Percentiles rank a stretch among this genome's conserved stretches.
Evolutionary conservation across 1,284 basidiomycete genomes (phyloP).

Genomic region (Blastosporella zonata): DNA sequence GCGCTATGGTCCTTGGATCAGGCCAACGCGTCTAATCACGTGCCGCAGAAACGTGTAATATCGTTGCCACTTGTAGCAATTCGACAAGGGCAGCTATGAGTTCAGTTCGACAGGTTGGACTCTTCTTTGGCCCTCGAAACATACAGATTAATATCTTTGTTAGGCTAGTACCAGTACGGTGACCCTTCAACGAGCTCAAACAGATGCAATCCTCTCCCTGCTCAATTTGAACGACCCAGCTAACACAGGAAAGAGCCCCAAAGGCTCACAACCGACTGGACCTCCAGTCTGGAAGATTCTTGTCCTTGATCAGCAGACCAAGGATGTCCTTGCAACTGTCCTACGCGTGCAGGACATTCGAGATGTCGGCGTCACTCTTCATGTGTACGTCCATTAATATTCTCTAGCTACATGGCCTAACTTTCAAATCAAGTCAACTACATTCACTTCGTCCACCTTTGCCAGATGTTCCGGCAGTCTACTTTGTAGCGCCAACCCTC

Average conservation of each 20-base stretch:
- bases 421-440: constrained; percentile 64
- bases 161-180: constrained; percentile 25
- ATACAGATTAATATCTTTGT: neutral
- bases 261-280: constrained; percentile 50
- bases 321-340: constrained; percentile 94
- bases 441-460: constrained; percentile 88
- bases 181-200: constrained; percentile 80
- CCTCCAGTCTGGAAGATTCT: constrained; percentile 97
- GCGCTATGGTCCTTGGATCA: neutral
- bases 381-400: constrained; percentile 59
- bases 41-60: constrained; percentile 11
- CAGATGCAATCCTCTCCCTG: constrained; percentile 63
- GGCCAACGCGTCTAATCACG: constrained; percentile 12
- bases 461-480: constrained; percentile 95
- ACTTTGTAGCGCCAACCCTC: constrained; percentile 92
- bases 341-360: constrained; percentile 94
- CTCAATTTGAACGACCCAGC: constrained; percentile 55
- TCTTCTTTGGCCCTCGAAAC: neutral
- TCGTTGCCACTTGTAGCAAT: neutral
- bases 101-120: constrained; percentile 51
- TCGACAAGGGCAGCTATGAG: constrained; percentile 39
- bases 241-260: constrained; percentile 41
- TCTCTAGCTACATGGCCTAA: neutral
- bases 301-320: constrained; percentile 92
- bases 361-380: constrained; percentile 94